These are phyloP conservation scores for Diaporthe vexans DNA, from an alignment of 2,329 filamentous ascomycete genomes.

Conservation along the genomic window DNA sequence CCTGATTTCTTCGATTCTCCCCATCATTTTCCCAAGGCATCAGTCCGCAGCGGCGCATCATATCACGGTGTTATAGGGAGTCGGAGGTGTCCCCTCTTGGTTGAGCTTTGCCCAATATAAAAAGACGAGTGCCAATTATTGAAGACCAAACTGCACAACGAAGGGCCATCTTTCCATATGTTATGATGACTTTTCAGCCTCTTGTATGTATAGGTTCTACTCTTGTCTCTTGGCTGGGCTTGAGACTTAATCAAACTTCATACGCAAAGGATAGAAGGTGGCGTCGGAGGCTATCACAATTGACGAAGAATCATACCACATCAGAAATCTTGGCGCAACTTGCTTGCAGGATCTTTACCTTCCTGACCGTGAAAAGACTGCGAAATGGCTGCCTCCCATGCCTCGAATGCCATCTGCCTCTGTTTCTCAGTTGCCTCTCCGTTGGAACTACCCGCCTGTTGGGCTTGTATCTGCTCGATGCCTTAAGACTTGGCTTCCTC, in stretches of 20 bases:
- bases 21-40: slow-evolving; percentile 31
- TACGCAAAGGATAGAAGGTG: slow-evolving; percentile 29
- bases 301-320: not conserved
- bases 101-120: slow-evolving; percentile 26
- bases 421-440: not conserved
- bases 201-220: slow-evolving; percentile 36
- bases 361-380: not conserved
- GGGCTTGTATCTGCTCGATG: not conserved
- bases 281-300: not conserved
- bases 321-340: not conserved
- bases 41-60: slow-evolving; percentile 30
- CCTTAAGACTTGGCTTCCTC: too few relatives aligned
- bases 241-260: slow-evolving; percentile 23
- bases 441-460: not conserved
- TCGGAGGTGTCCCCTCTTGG: slow-evolving; percentile 21
- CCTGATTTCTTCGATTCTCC: slow-evolving; percentile 35
- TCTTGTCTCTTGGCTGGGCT: slow-evolving; percentile 29
- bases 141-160: slow-evolving; percentile 26
- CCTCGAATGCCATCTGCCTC: not conserved
- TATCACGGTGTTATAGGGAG: slow-evolving; percentile 39
- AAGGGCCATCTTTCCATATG: slow-evolving; percentile 29
- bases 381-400: not conserved
- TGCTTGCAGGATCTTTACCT: not conserved
- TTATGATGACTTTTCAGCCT: slow-evolving; percentile 29
- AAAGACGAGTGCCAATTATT: slow-evolving; percentile 27